Evolutionary conservation across 345 rosid species (phyloP).

Genomic region (Populus deltoides): DNA sequence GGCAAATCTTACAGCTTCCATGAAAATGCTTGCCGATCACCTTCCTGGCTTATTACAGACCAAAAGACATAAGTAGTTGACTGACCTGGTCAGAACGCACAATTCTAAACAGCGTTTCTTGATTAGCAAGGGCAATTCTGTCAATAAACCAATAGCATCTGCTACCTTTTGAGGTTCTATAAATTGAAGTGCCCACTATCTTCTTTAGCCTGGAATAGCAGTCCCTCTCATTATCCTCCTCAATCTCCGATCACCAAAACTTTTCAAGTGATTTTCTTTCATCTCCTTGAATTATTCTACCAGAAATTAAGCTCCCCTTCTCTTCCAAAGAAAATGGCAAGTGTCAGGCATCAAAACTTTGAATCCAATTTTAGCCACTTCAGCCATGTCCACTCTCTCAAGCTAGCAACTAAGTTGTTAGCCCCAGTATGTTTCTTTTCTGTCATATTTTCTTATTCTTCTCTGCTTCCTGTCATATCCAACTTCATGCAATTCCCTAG

Average conservation of each 20-base stretch:
- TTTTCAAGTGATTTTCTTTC: not conserved
- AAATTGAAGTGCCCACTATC: not conserved
- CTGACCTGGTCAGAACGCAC: conserved; percentile 2
- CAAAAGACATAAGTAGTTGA: not conserved
- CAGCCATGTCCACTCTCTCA: not conserved
- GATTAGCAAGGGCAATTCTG: conserved; percentile 8
- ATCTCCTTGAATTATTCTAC: not conserved
- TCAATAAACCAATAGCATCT: not conserved
- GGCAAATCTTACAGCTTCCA: too few relatives aligned
- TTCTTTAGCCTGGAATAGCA: too few relatives aligned
- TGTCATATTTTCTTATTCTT: conserved; percentile 35
- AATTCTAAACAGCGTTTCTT: not conserved
- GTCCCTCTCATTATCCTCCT: too few relatives aligned
- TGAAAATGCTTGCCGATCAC: too few relatives aligned
- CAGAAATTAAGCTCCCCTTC: not conserved
- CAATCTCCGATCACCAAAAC: too few relatives aligned
- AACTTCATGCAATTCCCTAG: conserved; percentile 16
- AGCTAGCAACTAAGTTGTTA: conserved; percentile 28
- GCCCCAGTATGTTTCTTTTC: conserved; percentile 39
- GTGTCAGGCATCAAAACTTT: not conserved
- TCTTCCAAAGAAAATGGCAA: conserved; percentile 19
- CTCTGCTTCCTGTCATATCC: conserved; percentile 18
- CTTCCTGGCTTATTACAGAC: too few relatives aligned
- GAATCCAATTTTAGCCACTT: not conserved
- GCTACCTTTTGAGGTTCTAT: not conserved